Base-by-base conservation (phyloP, 2,329 filamentous ascomycete species). In the Emericellopsis atlantica region DNA sequence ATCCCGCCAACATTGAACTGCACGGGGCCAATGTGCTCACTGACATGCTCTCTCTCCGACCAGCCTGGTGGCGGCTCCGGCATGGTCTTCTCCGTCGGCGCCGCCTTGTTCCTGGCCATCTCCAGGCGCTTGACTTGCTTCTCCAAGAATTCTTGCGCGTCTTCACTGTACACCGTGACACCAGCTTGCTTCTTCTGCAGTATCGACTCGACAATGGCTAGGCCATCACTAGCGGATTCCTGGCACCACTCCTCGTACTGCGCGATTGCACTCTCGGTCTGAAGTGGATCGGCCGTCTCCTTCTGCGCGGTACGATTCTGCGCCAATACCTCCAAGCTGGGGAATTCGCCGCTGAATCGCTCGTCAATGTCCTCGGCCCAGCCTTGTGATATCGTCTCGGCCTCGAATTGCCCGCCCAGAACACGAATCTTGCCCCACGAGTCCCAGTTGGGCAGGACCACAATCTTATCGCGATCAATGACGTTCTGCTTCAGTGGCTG, bases 1-100 rank as follows among this genome's bases (percentile, higher is more conserved):
- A 98, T 95, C 40, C 92, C 92, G 34, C 92, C 92, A 74, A 98
- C 92, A 58, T 98, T 98, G 66, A 96, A 95, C 55, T 95, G 88
- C 48, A 95, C 88, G 1, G 89, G 88, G 0, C 89, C 89, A 53
- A 95, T 94, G 52, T 94, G 88, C 53, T 90, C 84, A 50, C 79
- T 81, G 41, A 74, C 67, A 46, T 62, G 66, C 46, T 66, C 70
- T 47, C 66, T 61, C 12, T 61, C 60, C 18, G 52, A 49, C 3
- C 52, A 46, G 4, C 48, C 45, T 12, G 48, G 45, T 6, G 23
- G 32, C 15, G 33, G n/a, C 11, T 36, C 40, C 12, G 22, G n/a
- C 14, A 36, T 11, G 4, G 33, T 32, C 22, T 29, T 24, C n/a
- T 29, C 39, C 6, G 39, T 32, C 16, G 37, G 31, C 14, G 11